Conservation (phyloP, 768 basidiomycete genomes). For the Dacryopinax primogenitus region DNA sequence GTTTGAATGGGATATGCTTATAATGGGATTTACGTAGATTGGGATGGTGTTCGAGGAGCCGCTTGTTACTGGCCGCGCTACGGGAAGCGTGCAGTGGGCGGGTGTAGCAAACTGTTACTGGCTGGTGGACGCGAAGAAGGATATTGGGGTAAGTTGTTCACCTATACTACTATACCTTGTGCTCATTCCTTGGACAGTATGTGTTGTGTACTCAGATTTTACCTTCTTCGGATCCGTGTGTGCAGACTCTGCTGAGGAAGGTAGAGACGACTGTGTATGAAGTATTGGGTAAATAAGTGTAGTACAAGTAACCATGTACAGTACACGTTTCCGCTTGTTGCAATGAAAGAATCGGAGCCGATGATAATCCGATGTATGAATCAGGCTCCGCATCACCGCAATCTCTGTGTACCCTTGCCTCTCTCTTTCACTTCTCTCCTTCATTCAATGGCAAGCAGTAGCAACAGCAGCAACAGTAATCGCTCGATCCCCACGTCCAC, state of each 20-base stretch:
- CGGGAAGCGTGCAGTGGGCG: conserved; percentile 5
- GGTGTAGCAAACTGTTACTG: conserved; percentile 5
- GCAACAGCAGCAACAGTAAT: too few species aligned
- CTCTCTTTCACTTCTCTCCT: too few species aligned
- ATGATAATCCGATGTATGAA: too few species aligned
- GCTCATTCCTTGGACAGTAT: background rate
- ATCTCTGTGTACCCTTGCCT: too few species aligned
- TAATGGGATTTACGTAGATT: background rate
- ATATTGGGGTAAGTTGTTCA: background rate
- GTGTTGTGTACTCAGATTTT: background rate
- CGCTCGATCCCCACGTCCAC: too few species aligned
- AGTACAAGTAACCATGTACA: too few species aligned
- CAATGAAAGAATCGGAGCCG: too few species aligned
- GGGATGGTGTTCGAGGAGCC: conserved; percentile 6
- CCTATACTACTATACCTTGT: background rate
- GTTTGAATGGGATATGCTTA: background rate
- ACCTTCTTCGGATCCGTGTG: background rate
- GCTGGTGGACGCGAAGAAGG: conserved; percentile 4
- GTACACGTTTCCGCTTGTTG: too few species aligned
- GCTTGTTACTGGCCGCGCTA: background rate
- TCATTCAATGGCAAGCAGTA: too few species aligned
- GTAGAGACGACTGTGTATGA: background rate
- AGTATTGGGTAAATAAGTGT: too few species aligned
- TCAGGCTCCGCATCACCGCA: too few species aligned
- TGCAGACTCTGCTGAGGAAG: background rate